These are phyloP conservation scores for Cronartium quercuum DNA, from an alignment of 1,284 basidiomycete genomes.

Conservation along the genomic window DNA sequence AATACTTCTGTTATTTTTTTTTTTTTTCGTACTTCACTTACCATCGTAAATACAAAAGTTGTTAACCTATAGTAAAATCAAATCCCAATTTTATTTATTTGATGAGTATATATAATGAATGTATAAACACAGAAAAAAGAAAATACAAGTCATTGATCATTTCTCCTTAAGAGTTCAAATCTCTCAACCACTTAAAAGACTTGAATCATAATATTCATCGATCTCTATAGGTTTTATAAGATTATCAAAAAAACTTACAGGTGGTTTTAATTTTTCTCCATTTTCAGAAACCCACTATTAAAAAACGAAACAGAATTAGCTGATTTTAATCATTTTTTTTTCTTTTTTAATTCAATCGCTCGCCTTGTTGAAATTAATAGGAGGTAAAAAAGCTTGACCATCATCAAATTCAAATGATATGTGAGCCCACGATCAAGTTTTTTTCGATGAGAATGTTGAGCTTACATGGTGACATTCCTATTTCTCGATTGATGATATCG, in stretches of 20 bases:
- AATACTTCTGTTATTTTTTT: not conserved
- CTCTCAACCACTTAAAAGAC: not conserved
- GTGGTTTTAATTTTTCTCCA: constrained; percentile 68
- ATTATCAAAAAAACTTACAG: constrained; percentile 56
- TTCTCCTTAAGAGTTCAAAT: not conserved
- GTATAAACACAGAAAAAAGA: not conserved
- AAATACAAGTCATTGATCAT: constrained; percentile 41
- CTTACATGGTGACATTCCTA: not conserved
- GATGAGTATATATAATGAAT: not conserved
- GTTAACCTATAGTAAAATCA: constrained; percentile 56
- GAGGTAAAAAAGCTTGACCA: not conserved
- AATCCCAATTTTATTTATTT: not conserved
- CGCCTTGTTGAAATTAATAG: not conserved
- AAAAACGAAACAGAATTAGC: not conserved
- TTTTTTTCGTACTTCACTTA: constrained; percentile 43
- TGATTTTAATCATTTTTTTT: not conserved
- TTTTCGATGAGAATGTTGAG: not conserved
- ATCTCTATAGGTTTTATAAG: not conserved
- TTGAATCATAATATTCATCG: not conserved
- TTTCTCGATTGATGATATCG: not conserved
- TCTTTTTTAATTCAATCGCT: not conserved
- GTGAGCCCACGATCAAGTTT: not conserved
- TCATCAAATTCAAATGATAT: not conserved
- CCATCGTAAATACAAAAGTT: constrained; percentile 69
- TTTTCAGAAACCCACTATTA: constrained; percentile 71